phyloP scores from a whole-genome alignment of 2,329 filamentous ascomycete species.

The Dothistroma pini region DNA sequence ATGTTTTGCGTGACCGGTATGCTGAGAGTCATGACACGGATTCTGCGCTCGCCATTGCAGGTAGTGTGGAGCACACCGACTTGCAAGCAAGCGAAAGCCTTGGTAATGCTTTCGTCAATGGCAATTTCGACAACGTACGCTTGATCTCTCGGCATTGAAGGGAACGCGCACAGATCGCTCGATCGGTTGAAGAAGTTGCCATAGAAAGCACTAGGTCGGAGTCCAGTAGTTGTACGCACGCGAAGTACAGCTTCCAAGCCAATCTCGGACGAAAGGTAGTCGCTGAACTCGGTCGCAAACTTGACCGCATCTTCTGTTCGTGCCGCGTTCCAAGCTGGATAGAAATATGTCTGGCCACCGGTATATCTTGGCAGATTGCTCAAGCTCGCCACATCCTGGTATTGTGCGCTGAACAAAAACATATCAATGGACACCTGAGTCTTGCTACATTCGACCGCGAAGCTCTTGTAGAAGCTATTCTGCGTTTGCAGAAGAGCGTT shows the following conservation, averaged over 20 bases:
- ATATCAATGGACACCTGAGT: constrained; percentile 98
- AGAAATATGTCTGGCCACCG: constrained; percentile 97
- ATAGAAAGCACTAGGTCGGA: constrained; percentile 97
- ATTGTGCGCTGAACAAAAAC: constrained; percentile 94
- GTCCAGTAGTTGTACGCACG: constrained; percentile 87
- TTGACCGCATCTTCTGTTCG: constrained; percentile 95
- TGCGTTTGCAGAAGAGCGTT: constrained; percentile 80
- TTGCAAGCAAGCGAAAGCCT: constrained; percentile 89
- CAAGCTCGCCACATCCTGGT: constrained; percentile 94
- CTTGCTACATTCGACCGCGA: constrained; percentile 97
- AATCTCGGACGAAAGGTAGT: constrained; percentile 95
- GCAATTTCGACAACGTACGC: constrained; percentile 97
- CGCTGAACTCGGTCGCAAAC: constrained; percentile 93
- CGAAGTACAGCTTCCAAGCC: constrained; percentile 92
- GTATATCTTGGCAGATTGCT: constrained; percentile 96
- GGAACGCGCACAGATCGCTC: constrained; percentile 96
- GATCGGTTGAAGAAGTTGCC: constrained; percentile 99
- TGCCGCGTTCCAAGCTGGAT: constrained; percentile 95
- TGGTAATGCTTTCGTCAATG: constrained; percentile 90
- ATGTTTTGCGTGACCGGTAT: constrained; percentile 89
- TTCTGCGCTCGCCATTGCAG: constrained; percentile 93
- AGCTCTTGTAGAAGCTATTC: constrained; percentile 98
- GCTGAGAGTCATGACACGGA: constrained; percentile 88
- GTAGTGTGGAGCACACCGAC: constrained; percentile 95
- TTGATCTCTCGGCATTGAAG: constrained; percentile 94